A percentile compares a stretch with the other conserved stretches of the same genome.
phyloP scores from a whole-genome alignment of 176 grass and related monocot genomes.

The Metroxylon sagu region DNA sequence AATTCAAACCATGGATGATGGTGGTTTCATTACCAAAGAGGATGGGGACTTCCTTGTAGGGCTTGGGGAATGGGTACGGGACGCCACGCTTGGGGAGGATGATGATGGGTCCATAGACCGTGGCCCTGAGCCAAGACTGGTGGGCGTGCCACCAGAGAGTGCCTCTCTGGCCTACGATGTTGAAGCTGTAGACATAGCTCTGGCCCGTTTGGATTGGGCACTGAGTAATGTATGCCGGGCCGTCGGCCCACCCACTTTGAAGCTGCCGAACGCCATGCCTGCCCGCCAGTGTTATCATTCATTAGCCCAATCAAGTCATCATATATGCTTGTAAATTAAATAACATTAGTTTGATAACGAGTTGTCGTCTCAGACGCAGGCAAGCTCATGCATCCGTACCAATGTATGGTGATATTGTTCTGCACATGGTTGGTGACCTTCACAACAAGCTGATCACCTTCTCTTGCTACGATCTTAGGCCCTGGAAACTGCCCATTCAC shows the following conservation, averaged over 20 bases:
- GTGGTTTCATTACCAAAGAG: not conserved
- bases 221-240: slow-evolving; percentile 2
- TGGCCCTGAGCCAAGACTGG: slow-evolving; percentile 3
- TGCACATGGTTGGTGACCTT: slow-evolving; percentile 62
- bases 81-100: not conserved
- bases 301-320: too few species aligned
- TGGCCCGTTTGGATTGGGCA: slow-evolving; percentile 9
- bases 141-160: slow-evolving; percentile 9
- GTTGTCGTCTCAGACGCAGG: too few species aligned
- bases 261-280: slow-evolving; percentile 5
- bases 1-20: not conserved
- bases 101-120: not conserved
- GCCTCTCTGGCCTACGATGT: not conserved
- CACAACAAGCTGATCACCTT: slow-evolving; percentile 60
- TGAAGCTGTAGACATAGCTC: slow-evolving; percentile 7
- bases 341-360: not conserved
- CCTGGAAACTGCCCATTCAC: slow-evolving; percentile 82
- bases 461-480: slow-evolving; percentile 38
- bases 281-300: not conserved
- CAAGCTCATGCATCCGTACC: slow-evolving; percentile 13
- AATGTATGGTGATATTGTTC: slow-evolving; percentile 69
- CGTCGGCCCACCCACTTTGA: slow-evolving; percentile 1
- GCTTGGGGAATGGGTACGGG: not conserved
- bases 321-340: not conserved
- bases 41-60: slow-evolving; percentile 3